Base-by-base conservation (phyloP, 176 grass and related monocot genomes). In the Bolboschoenus planiculmis region DNA sequence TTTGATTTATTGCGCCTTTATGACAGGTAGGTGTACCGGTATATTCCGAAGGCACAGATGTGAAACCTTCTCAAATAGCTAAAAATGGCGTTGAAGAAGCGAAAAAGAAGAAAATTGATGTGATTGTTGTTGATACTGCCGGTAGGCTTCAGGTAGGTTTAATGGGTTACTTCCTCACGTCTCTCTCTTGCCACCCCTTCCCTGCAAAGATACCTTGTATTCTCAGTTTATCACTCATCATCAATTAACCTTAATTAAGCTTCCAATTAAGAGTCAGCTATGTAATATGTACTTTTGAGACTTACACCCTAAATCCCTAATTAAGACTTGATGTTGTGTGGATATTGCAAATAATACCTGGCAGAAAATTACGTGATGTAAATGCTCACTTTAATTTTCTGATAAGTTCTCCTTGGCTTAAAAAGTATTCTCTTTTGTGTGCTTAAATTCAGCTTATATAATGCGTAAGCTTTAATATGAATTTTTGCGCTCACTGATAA, bases 121-220 rank as follows among this genome's bases (percentile, higher is more conserved):
- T 92, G 20, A 71, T 97, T 80, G 85, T 97, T 78, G 90, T 97
- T 74, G 95, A 97, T 79, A 97, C 95, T 81, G 95, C 95, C 83
- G 95, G 95, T 85, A 89, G 92, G 81, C 82, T 94, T 70, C 95
- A 97, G 95, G 95, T 97, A 40, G 72, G 44, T 50, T 50, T 51
- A 31, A 76, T 31, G 23, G 0, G 11, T 50, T 51, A 31, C 10
- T 29, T 43, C 37, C 3, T 74, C 24, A 4, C 26, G 18, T 20
- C 2, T 36, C 16, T 68, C 30, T 37, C 63, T 20, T 0, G 6
- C 18, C 18, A 4, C 40, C 9, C 67, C 68, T 13, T 8, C 70
- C 8, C 9, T 7, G 34, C 7, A 39, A 70, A 68, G 7, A 4
- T 21, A 68, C 7, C 7, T 7, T 23, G 18, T 40, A 40, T 68